Base-by-base conservation (phyloP, 768 basidiomycete genomes). In the Chalciporus pseudorubinellus region DNA sequence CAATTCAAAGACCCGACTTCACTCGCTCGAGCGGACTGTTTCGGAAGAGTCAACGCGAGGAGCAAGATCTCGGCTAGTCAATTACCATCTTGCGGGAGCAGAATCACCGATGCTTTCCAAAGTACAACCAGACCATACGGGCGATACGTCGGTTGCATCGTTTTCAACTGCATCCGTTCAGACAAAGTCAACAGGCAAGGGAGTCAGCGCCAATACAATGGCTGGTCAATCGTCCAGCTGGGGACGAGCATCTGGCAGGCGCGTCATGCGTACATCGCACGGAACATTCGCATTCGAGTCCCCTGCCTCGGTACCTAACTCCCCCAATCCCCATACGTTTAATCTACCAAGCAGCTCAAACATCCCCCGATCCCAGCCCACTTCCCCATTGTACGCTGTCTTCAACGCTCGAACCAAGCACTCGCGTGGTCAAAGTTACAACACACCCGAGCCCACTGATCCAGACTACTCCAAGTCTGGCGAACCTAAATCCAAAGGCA, bases 221-320 rank as follows among this genome's bases (percentile, higher is more conserved):
- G 67, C 69, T 20, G 75, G 71, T 19, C 76, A 76, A 40, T 72
- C 75, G 16, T 80, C 82, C 1, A 85, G 83, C 58, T 75, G 78
- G 71, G 79, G 86, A n/a, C 76, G 78, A 55, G 76, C 75, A 14
- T 74, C 76, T 21, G 77, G 78, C 39, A 75, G 72, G 56, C 67
- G 65, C 59, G 39, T 61, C 66, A 40, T 48, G 52, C 65, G 75
- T 22, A 65, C 70, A 5, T 76, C 81, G 0, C 86, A 86, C 63
- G 81, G 80, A 9, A 71, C 77, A 24, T 88, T 89, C 59, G 69
- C 79, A 6, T 89, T 89, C 58, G 87, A 89, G 58, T 82, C 84
- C 18, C 77, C 85, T 0, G 80, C 84, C 3, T 79, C 83, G 16
- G 75, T 80, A 3, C 72, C 80, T 8, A 75, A 38, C 39, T 61